Base-by-base conservation (phyloP, 176 grass and related monocot species). In the Avena insularis region DNA sequence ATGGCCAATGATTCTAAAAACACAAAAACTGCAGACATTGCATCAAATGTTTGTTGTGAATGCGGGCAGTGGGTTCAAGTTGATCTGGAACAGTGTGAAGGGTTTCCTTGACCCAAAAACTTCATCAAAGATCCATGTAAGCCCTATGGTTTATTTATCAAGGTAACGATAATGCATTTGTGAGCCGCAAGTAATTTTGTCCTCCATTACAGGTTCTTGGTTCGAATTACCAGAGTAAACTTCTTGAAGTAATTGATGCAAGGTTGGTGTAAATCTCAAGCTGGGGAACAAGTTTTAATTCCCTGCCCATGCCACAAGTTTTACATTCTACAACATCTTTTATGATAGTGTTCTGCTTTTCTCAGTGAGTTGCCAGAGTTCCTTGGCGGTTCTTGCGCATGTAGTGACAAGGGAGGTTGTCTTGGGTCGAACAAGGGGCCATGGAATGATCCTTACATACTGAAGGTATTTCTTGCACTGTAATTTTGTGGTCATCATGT, bases 21-120 rank as follows among this genome's bases (percentile, higher is more conserved):
- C 14, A 0, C 38, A 2, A 62, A 45, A 82, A 89, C 35, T 89
- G 79, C 91, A 99, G 97, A 99, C 97, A 9, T 80, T 99, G 48
- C 94, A 99, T 79, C 97, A 99, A 94, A 99, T 99, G 97, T 99
- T 99, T 75, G 93, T 99, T 7, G 90, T 99, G 56, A 99, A 99
- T 67, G 97, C 97, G 11, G 94, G 94, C 40, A 87, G 55, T 87
- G 94, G 93, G 46, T 99, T 99, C 86, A 99, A 99, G 89, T 75
- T 90, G 81, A 88, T 99, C 46, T 99, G 97, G 97, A 97, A 91
- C 75, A 99, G 92, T 31, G 89, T 99, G 29, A 99, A 97, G 86
- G 94, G 94, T 10, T 99, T 99, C 82, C 92, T 99, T 67, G 97
- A 99, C 89, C 92, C 97, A 73, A 99, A 99, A 93, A 99, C 97